Percentiles rank a stretch among this genome's conserved stretches.
Evolutionary conservation across 2,329 filamentous ascomycete genomes (phyloP).

Genomic region (Fusarium albidum): DNA sequence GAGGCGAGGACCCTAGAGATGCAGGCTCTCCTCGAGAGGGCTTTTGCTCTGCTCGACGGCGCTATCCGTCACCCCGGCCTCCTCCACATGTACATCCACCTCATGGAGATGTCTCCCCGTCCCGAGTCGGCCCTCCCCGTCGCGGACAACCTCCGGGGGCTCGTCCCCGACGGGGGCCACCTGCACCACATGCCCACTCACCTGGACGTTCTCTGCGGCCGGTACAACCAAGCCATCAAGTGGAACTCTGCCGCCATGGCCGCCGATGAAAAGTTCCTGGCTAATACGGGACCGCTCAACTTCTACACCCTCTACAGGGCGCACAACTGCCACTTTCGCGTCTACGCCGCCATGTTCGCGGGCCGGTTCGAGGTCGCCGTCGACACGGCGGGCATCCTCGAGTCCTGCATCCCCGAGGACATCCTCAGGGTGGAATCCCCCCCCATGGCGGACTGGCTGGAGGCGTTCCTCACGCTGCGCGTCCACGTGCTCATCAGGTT

Average conservation of each 20-base stretch:
- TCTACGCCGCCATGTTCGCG: constrained; percentile 82
- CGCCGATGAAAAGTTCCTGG: constrained; percentile 73
- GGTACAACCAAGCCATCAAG: constrained; percentile 72
- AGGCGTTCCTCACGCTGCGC: constrained; percentile 73
- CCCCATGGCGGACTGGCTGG: constrained; percentile 82
- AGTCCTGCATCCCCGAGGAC: constrained; percentile 68
- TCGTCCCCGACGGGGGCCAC: constrained; percentile 76
- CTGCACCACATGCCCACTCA: constrained; percentile 81
- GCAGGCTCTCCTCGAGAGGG: constrained; percentile 48
- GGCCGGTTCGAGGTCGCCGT: constrained; percentile 70
- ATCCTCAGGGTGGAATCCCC: constrained; percentile 71
- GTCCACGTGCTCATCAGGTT: constrained; percentile 78
- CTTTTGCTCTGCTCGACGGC: constrained; percentile 53
- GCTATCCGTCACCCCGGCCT: constrained; percentile 72
- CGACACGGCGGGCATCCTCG: constrained; percentile 66
- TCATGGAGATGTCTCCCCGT: constrained; percentile 77
- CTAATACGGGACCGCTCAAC: constrained; percentile 66
- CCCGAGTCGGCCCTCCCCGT: constrained; percentile 69
- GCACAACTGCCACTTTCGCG: constrained; percentile 78
- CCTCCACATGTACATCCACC: constrained; percentile 78
- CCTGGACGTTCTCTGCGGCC: constrained; percentile 72
- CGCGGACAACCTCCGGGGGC: constrained; percentile 68
- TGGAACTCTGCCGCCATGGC: constrained; percentile 72
- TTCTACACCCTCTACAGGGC: constrained; percentile 82
- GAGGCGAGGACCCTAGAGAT: constrained; percentile 41